Evolutionary conservation across 345 rosid species (phyloP).

Genomic region (Eucalyptus dawsonii): DNA sequence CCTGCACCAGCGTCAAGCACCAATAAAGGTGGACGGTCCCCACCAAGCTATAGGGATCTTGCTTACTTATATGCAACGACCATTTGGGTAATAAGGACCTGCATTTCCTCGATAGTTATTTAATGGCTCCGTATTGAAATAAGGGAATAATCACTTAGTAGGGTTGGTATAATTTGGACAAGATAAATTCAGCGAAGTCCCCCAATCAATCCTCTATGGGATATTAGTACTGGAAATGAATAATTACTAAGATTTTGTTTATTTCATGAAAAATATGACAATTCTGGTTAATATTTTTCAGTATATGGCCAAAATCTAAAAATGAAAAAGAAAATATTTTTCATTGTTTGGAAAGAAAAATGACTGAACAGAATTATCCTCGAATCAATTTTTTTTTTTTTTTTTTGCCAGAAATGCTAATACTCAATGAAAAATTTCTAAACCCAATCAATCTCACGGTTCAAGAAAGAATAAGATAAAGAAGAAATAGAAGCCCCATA

Average conservation of each 20-base stretch:
- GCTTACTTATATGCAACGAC: background rate
- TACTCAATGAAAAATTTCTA: background rate
- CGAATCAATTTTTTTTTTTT: too few species aligned
- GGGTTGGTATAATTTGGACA: background rate
- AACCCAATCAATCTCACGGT: background rate
- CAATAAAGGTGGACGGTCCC: too few species aligned
- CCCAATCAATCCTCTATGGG: background rate
- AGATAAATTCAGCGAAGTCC: background rate
- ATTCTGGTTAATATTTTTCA: fast-evolving
- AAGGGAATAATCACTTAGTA: background rate
- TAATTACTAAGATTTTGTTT: background rate
- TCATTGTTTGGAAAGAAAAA: too few species aligned
- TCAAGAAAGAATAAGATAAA: background rate
- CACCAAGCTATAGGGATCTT: background rate
- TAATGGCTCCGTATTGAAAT: background rate
- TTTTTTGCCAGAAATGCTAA: background rate
- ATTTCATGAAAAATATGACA: background rate
- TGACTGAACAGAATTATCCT: background rate
- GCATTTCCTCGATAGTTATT: background rate
- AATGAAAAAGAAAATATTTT: too few species aligned
- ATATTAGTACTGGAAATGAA: background rate
- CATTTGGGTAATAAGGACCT: background rate
- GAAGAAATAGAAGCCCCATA: background rate
- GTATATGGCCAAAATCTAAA: background rate
- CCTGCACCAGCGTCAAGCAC: background rate